phyloP scores from a whole-genome alignment of 73 alveolate genomes.

The Tetrahymena thermophila region DNA sequence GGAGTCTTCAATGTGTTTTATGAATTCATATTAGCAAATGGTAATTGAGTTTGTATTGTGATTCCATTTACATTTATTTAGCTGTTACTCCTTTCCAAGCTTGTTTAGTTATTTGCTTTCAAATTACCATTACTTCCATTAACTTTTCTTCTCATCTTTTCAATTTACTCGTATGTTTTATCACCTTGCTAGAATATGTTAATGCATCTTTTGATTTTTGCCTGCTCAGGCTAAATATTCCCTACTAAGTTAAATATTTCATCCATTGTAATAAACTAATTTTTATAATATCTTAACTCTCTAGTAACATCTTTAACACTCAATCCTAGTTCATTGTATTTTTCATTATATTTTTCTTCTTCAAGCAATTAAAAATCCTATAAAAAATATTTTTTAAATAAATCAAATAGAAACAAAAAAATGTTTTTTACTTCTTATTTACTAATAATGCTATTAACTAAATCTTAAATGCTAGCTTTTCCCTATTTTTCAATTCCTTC shows the following conservation, averaged over 20 bases:
- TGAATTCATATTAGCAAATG: background rate
- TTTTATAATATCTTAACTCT: background rate
- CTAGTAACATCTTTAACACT: background rate
- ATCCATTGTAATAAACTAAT: background rate
- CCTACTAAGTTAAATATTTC: background rate
- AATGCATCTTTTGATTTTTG: background rate
- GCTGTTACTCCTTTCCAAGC: background rate
- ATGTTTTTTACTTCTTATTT: background rate
- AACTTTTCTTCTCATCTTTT: background rate
- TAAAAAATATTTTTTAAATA: background rate
- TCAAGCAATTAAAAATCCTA: background rate
- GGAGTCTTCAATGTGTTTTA: background rate
- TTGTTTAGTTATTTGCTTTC: background rate
- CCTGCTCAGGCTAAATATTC: background rate
- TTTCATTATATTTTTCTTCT: background rate
- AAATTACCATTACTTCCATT: background rate
- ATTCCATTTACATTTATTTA: background rate
- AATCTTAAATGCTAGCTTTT: background rate
- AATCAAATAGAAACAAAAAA: background rate
- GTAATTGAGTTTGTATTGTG: background rate
- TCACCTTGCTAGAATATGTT: background rate
- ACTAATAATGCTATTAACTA: background rate
- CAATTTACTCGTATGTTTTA: background rate
- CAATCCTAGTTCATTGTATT: background rate
- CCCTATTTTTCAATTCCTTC: background rate